phyloP scores from a whole-genome alignment of 2,329 filamentous ascomycete species.

The Xylaria polymorpha region DNA sequence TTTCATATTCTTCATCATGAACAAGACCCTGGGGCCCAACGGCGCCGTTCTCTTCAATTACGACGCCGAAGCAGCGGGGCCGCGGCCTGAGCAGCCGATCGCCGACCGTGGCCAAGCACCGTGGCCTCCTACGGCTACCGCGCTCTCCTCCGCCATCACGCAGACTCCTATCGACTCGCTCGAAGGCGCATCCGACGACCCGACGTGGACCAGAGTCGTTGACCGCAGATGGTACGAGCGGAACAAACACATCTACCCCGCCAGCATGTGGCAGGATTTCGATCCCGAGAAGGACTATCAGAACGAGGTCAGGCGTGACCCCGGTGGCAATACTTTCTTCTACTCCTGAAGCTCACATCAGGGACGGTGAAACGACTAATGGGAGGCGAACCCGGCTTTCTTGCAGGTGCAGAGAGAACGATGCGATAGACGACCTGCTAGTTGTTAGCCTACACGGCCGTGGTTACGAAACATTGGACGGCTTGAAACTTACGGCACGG shows the following conservation, averaged over 20 bases:
- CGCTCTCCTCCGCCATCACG: constrained; percentile 53
- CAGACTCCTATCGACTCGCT: constrained; percentile 65
- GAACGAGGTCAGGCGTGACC: constrained; percentile 81
- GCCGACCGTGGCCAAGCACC: constrained; percentile 44
- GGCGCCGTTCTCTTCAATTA: constrained; percentile 83
- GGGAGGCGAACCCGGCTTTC: not conserved
- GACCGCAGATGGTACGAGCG: constrained; percentile 96
- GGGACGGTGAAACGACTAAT: not conserved
- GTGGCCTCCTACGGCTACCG: constrained; percentile 52
- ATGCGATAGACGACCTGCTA: not conserved
- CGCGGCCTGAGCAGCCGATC: constrained; percentile 32
- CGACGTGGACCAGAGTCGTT: constrained; percentile 88
- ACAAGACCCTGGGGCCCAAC: constrained; percentile 80
- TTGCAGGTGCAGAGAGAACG: not conserved
- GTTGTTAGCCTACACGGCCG: constrained; percentile 3
- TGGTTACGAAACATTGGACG: not conserved
- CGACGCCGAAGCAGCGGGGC: constrained; percentile 60
- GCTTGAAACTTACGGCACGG: constrained; percentile 3
- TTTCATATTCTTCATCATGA: constrained; percentile 96
- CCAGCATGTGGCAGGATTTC: constrained; percentile 95
- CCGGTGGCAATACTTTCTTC: constrained; percentile 93
- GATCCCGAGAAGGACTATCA: constrained; percentile 89
- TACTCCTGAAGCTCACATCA: constrained; percentile 63
- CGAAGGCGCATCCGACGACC: constrained; percentile 83
- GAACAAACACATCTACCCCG: constrained; percentile 98